Evolutionary conservation across 805 yeast genomes (phyloP), one percentile per base, ranked within the genome.

Genomic region (Yamadazyma ubonensis): DNA sequence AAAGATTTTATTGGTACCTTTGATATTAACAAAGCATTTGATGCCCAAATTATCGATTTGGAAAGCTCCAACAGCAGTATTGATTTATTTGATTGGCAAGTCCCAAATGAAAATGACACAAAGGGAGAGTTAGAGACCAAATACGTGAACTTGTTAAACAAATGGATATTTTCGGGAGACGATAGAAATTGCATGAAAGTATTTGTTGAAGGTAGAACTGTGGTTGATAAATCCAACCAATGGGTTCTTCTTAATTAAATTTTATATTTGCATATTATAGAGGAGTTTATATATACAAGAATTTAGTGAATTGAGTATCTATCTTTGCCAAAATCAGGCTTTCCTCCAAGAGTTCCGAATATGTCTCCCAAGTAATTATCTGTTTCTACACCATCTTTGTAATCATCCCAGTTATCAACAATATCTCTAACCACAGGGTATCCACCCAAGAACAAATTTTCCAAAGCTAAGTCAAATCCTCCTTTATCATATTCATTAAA

Each of bases 141-240:
- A 44, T 69, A 81, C 57, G 67, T 66, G 20, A 78, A 83, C 53
- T 54, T 86, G 39, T 58, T 89, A 3, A 86, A 86, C 44, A 89
- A 88, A 59, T 93, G 99, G 99, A 67, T 91, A 6, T 93, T 88
- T 59, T 76, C 79, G 43, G 98, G 98, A 14, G 99, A 93, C 62
- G 97, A 93, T 59, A 75, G 98, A 55, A 93, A 93, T 58, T 80
- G 91, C 23, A 54, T 65, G 5, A 71, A 71, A 39, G 96, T 91
- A 11, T 93, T 86, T 85, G 90, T 90, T 29, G 78, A 81, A 53
- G 98, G 98, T 7, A 62, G 74, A 46, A 54, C 64, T 39, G 91
- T 86, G 18, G 64, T 76, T 6, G 63, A 70, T 44, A 76, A 74
- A 38, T 20, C 40, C 10, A 39, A 36, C 18, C 33, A 39, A 4